Conservation (phyloP, 2,329 filamentous ascomycete species). For the Ophiostoma piceae region DNA sequence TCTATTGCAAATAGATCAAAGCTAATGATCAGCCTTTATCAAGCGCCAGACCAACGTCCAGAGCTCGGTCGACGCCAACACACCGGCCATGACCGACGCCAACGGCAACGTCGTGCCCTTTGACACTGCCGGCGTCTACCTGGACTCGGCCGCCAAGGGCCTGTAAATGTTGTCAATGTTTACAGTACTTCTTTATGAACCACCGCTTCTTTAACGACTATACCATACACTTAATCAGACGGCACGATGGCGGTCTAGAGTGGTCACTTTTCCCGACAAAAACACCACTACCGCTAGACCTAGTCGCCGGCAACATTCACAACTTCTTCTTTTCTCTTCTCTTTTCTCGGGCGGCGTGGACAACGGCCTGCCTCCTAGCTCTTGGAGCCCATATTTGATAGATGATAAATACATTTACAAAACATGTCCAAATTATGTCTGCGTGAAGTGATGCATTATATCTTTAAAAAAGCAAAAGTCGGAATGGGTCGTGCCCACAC, state of each 20-base stretch:
- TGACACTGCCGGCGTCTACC: constrained; percentile 40
- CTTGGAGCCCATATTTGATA: constrained; percentile 12
- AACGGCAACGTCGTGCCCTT: constrained; percentile 45
- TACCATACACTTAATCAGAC: constrained; percentile 3
- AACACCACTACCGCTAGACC: background rate
- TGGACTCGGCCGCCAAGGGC: constrained; percentile 30
- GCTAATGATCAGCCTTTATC: constrained; percentile 17
- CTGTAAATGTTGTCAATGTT: background rate
- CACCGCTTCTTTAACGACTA: background rate
- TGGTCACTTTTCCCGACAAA: background rate
- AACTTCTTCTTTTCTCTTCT: background rate
- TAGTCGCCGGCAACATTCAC: background rate
- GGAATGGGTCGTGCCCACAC: background rate
- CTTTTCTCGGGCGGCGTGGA: background rate
- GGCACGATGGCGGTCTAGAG: constrained; percentile 2
- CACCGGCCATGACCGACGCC: constrained; percentile 44
- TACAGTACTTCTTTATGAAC: background rate
- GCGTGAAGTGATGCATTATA: too few relatives aligned
- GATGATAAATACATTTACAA: constrained; percentile 11
- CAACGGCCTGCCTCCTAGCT: background rate
- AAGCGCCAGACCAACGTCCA: constrained; percentile 27
- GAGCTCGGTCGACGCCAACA: constrained; percentile 34
- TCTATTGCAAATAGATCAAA: background rate
- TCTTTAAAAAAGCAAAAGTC: background rate
- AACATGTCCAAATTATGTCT: background rate